Evolutionary conservation across 2,329 filamentous ascomycete species (phyloP).

Genomic region (Trichoderma sp.): DNA sequence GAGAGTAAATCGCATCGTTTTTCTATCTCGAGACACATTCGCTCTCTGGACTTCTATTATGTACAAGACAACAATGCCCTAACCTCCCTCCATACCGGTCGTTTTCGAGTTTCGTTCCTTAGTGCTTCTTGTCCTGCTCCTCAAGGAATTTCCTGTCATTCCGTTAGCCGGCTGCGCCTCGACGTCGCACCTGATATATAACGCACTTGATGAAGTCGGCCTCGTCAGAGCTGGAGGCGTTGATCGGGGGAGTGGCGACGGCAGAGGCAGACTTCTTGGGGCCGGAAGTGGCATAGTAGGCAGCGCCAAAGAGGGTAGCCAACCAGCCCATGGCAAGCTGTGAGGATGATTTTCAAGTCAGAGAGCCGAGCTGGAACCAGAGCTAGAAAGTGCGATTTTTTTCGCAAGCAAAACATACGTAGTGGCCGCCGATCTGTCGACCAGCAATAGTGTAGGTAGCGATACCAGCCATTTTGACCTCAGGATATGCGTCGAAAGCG

Average conservation of each 20-base stretch:
- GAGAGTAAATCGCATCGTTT: constrained; percentile 11
- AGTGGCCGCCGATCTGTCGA: constrained; percentile 59
- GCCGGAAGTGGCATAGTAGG: constrained; percentile 44
- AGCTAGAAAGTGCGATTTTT: constrained; percentile 18
- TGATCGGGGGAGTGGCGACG: constrained; percentile 54
- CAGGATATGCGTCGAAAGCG: constrained; percentile 19
- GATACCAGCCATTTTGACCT: constrained; percentile 37
- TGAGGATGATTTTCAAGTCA: constrained; percentile 25
- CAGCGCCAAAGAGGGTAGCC: constrained; percentile 48
- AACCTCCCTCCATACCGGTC: constrained; percentile 18
- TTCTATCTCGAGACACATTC: constrained; percentile 10
- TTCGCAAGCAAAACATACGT: constrained; percentile 44
- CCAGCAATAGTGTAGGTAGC: constrained; percentile 54
- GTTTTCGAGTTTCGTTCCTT: constrained; percentile 25
- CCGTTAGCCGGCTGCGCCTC: constrained; percentile 26
- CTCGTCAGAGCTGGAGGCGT: constrained; percentile 60
- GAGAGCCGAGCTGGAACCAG: not conserved
- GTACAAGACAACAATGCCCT: constrained; percentile 35
- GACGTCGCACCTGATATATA: constrained; percentile 26
- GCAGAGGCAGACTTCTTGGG: constrained; percentile 43
- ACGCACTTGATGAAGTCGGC: constrained; percentile 64
- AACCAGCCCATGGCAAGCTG: constrained; percentile 59
- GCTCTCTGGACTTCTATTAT: constrained; percentile 24
- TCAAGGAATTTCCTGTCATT: constrained; percentile 39
- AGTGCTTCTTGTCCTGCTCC: constrained; percentile 42